Evolutionary conservation across 768 basidiomycete genomes (phyloP).

Genomic region (Lactarius vividus): DNA sequence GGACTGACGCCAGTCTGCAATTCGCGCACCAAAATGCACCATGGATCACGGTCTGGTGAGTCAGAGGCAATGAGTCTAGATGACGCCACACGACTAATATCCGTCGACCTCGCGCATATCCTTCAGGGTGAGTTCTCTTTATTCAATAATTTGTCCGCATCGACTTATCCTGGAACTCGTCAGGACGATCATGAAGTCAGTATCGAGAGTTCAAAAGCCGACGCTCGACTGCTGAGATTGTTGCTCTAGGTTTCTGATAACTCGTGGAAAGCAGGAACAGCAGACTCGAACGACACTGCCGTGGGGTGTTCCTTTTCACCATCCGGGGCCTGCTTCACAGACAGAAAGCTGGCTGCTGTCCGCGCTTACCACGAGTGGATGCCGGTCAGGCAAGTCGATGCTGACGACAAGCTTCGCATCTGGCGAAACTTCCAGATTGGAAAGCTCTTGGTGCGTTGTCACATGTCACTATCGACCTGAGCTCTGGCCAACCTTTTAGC

Average conservation of each 20-base stretch:
- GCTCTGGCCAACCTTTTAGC: not conserved
- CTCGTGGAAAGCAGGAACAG: constrained; percentile 54
- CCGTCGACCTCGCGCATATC: not conserved
- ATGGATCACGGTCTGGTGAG: constrained; percentile 57
- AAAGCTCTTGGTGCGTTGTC: constrained; percentile 43
- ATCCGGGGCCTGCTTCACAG: constrained; percentile 56
- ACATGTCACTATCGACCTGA: not conserved
- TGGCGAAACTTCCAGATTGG: constrained; percentile 66
- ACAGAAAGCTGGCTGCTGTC: constrained; percentile 57
- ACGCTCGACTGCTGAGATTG: not conserved
- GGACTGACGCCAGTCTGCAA: constrained; percentile 49
- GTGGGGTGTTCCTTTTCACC: constrained; percentile 50
- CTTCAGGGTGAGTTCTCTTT: not conserved
- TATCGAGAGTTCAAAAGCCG: not conserved
- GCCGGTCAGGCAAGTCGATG: constrained; percentile 56
- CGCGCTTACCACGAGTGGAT: constrained; percentile 63
- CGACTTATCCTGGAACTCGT: not conserved
- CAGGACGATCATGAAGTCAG: constrained; percentile 53
- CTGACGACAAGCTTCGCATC: constrained; percentile 54
- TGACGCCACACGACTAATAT: not conserved
- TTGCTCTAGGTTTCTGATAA: constrained; percentile 49
- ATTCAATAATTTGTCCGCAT: not conserved
- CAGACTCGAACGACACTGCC: constrained; percentile 53
- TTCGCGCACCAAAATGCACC: constrained; percentile 48
- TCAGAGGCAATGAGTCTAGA: not conserved